These are phyloP conservation scores for Ceratobasidium sp. DNA, from an alignment of 1,284 basidiomycete genomes.

Conservation along the genomic window DNA sequence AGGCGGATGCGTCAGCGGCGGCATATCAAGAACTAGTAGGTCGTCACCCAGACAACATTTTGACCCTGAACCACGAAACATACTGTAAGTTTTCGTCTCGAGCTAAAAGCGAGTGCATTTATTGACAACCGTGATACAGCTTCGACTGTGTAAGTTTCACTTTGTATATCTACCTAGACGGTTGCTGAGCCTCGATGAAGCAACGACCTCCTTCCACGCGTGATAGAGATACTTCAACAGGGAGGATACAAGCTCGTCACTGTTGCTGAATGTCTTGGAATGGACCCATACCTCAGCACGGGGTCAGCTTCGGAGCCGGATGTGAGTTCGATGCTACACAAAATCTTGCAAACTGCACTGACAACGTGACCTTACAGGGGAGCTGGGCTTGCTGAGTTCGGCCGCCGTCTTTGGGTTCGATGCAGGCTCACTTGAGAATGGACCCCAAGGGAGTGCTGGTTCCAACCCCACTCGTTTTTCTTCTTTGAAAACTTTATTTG, in stretches of 20 bases:
- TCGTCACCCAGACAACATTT: constrained; percentile 10
- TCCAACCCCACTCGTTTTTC: background rate
- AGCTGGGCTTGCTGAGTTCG: constrained; percentile 9
- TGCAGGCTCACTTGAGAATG: background rate
- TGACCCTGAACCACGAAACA: constrained; percentile 45
- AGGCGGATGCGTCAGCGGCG: background rate
- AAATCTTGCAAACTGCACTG: background rate
- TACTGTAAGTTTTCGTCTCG: background rate
- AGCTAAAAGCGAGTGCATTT: background rate
- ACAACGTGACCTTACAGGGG: background rate
- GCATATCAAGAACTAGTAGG: constrained; percentile 4
- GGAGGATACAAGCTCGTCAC: constrained; percentile 43
- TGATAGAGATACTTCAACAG: constrained; percentile 19
- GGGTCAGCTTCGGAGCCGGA: constrained; percentile 1
- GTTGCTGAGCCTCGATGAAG: constrained; percentile 11
- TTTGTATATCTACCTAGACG: background rate
- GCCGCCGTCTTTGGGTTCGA: background rate
- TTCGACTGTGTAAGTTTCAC: constrained; percentile 23
- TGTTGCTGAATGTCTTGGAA: constrained; percentile 44
- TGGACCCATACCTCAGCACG: constrained; percentile 35
- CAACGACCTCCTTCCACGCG: constrained; percentile 4
- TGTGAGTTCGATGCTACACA: background rate
- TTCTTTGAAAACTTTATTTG: background rate
- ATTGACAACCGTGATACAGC: background rate
- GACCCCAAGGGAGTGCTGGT: background rate